phyloP scores from a whole-genome alignment of 257 asterid species.

The Plantago elongata region DNA sequence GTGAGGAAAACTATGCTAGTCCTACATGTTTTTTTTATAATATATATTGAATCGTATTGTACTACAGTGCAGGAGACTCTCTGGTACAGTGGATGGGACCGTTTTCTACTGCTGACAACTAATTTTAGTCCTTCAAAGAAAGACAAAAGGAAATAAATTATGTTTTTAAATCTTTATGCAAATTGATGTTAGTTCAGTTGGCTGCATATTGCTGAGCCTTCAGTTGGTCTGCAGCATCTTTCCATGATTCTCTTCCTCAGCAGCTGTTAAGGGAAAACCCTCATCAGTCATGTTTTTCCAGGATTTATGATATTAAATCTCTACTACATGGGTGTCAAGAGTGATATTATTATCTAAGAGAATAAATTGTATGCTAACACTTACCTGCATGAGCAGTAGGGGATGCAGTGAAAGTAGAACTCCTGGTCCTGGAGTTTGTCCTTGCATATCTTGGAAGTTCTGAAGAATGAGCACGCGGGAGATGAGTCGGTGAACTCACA shows the following conservation, averaged over 20 bases:
- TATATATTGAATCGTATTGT: background rate
- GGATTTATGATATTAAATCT: background rate
- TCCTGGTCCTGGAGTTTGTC: constrained; percentile 45
- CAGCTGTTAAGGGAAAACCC: constrained; percentile 31
- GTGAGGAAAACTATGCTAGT: background rate
- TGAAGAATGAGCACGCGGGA: constrained; percentile 14
- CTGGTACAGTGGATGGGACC: constrained; percentile 1
- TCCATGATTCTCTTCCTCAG: constrained; percentile 66
- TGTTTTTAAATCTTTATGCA: constrained; percentile 2
- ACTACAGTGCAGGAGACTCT: constrained; percentile 10
- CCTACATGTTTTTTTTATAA: background rate
- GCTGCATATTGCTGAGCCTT: constrained; percentile 23
- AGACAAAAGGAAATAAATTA: constrained; percentile 6
- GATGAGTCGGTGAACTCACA: background rate
- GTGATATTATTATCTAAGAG: too few species aligned
- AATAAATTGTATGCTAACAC: background rate
- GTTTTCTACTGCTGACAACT: constrained; percentile 2
- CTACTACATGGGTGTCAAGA: too few species aligned
- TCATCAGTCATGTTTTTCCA: constrained; percentile 5
- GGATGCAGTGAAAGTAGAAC: constrained; percentile 35
- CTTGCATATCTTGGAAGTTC: constrained; percentile 19
- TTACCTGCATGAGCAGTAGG: constrained; percentile 53
- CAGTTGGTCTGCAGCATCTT: constrained; percentile 85
- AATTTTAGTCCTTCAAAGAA: background rate
- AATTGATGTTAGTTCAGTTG: constrained; percentile 13